A percentile compares a stretch with the other conserved stretches of the same genome.
Evolutionary conservation across 1,139 yeast genomes (phyloP).

Genomic region (Suhomyces maxii): DNA sequence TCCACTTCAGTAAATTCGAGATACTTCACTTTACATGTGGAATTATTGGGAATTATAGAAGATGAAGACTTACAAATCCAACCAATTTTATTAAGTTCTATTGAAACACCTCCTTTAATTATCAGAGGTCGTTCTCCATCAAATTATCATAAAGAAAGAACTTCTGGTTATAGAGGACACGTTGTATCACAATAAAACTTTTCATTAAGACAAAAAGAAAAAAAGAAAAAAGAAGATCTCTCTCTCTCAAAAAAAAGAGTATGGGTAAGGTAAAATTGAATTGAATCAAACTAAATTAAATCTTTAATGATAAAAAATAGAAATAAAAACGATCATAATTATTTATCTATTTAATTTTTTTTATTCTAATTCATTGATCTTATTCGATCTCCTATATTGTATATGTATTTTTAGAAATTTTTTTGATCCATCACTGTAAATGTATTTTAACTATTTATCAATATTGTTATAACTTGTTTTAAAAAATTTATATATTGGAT

Average conservation of each 20-base stretch:
- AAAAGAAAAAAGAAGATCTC: neutral
- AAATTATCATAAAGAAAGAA: conserved; percentile 50
- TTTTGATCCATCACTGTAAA: conserved; percentile 6
- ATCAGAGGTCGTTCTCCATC: conserved; percentile 71
- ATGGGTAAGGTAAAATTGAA: no score
- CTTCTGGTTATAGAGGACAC: conserved; percentile 38
- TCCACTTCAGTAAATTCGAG: conserved; percentile 46
- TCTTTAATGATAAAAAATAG: no score
- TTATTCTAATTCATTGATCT: neutral
- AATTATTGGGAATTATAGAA: conserved; percentile 51
- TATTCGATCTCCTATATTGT: neutral
- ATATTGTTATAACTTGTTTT: no score
- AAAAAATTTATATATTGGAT: no score
- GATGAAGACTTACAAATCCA: conserved; percentile 41
- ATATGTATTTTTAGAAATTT: conserved; percentile 8
- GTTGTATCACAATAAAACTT: neutral
- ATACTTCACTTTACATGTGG: conserved; percentile 55
- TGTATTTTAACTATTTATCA: neutral
- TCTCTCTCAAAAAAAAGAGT: no score
- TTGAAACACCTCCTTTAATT: conserved; percentile 64
- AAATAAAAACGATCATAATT: no score
- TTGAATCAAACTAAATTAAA: no score
- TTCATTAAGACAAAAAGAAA: neutral
- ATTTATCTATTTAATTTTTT: no score
- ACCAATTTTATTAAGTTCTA: conserved; percentile 39